Conservation (phyloP, 192 early-diverging fungal species). For the Phlyctochytrium arcticum region DNA sequence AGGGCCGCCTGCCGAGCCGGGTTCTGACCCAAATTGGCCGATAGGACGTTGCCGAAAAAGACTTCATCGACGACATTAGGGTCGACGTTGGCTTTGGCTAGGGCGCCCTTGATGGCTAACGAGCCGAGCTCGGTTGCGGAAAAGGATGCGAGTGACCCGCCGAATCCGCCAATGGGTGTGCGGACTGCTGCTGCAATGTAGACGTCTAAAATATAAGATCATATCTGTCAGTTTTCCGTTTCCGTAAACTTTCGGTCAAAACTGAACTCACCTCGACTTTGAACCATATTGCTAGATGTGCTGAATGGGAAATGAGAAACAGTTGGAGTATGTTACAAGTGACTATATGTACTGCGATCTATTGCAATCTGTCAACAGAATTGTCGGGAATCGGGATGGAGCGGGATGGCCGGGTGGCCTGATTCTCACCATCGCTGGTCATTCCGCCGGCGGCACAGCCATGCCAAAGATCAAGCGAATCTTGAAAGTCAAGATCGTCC, state of each 20-base stretch:
- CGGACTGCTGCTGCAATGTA: constrained; percentile 89
- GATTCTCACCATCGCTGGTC: too few species aligned
- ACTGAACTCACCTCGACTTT: background rate
- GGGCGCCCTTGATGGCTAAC: constrained; percentile 82
- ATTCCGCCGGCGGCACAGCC: too few species aligned
- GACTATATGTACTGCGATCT: too few species aligned
- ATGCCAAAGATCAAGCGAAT: too few species aligned
- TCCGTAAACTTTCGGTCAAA: background rate
- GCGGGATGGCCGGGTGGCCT: too few species aligned
- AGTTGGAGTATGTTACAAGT: too few species aligned
- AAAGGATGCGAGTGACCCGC: constrained; percentile 80
- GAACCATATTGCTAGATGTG: background rate
- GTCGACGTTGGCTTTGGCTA: constrained; percentile 71
- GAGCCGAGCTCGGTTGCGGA: constrained; percentile 80
- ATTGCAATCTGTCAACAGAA: too few species aligned
- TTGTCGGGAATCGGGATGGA: too few species aligned
- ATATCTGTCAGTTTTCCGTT: background rate
- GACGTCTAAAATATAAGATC: constrained; percentile 37
- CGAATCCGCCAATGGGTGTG: constrained; percentile 90
- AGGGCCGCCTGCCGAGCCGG: constrained; percentile 93
- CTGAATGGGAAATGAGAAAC: too few species aligned
- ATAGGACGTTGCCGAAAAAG: constrained; percentile 93
- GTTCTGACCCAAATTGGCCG: constrained; percentile 84
- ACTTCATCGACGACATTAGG: constrained; percentile 88
- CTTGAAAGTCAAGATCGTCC: too few species aligned